A percentile compares a stretch with the other conserved stretches of the same genome.
Conservation (phyloP, 306 rosid genomes). For the Prunus persica region DNA sequence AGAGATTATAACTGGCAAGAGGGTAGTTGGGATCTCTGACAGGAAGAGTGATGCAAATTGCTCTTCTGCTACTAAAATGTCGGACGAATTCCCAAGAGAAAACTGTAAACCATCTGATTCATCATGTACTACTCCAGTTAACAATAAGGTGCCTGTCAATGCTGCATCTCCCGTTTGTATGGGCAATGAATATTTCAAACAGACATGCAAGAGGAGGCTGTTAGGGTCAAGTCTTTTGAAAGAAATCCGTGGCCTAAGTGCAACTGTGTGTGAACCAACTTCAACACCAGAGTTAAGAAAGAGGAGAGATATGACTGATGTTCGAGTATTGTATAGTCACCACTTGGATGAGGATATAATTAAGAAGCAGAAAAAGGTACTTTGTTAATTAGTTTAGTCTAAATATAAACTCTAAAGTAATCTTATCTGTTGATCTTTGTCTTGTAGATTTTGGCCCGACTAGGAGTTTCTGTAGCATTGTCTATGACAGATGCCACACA, state of each 20-base stretch:
- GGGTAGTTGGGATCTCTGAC: conserved; percentile 2
- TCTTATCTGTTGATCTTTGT: conserved; percentile 30
- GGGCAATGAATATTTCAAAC: conserved; percentile 68
- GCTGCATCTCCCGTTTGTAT: conserved; percentile 79
- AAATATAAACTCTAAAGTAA: conserved; percentile 17
- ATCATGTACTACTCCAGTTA: conserved; percentile 56
- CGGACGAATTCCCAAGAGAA: conserved; percentile 40
- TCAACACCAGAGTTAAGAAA: conserved; percentile 67
- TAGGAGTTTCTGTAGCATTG: conserved; percentile 62
- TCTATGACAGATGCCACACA: conserved; percentile 87
- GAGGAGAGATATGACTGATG: conserved; percentile 72
- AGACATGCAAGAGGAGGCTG: conserved; percentile 45
- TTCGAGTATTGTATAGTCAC: conserved; percentile 75
- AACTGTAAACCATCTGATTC: conserved; percentile 41
- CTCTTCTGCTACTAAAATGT: conserved; percentile 19
- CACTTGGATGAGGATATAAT: conserved; percentile 71
- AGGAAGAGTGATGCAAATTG: conserved; percentile 22
- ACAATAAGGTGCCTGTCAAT: conserved; percentile 45
- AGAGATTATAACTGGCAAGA: background rate
- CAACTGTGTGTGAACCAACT: conserved; percentile 31
- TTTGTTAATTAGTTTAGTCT: conserved; percentile 8
- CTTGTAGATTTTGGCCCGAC: conserved; percentile 63
- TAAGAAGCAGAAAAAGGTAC: conserved; percentile 90
- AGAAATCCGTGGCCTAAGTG: conserved; percentile 66
- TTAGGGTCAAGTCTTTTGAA: conserved; percentile 40